Conservation (phyloP, 257 asterid genomes). For the Gynochthodes officinalis region DNA sequence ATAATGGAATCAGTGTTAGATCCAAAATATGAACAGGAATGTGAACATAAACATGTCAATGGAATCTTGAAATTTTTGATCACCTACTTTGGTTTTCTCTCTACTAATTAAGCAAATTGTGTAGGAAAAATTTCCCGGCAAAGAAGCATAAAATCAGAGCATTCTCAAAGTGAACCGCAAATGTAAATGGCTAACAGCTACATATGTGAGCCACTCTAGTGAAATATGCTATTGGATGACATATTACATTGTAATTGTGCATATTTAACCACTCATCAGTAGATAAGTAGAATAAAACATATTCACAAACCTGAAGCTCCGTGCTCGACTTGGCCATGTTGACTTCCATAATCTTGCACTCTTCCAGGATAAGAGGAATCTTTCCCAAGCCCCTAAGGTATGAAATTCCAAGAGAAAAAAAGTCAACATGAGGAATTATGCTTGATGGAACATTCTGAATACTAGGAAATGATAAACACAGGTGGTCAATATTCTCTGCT, state of each 20-base stretch:
- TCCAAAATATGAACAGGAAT: no score
- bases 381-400: constrained; percentile 50
- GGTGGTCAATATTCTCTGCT: no score
- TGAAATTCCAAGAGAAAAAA: not conserved
- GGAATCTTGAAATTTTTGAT: no score
- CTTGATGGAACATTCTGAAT: no score
- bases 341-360: constrained; percentile 19
- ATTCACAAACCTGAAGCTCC: constrained; percentile 47
- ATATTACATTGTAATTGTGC: not conserved
- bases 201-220: not conserved
- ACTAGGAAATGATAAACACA: no score
- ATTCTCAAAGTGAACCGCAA: not conserved
- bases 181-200: not conserved
- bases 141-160: not conserved
- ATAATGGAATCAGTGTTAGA: no score
- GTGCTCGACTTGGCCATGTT: constrained; percentile 22
- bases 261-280: no score
- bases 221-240: not conserved
- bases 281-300: no score
- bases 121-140: not conserved
- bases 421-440: no score
- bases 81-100: no score
- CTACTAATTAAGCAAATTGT: no score
- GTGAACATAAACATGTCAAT: no score
- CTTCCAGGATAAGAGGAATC: constrained; percentile 34